phyloP scores from a whole-genome alignment of 306 rosid species.

The Canavalia gladiata region DNA sequence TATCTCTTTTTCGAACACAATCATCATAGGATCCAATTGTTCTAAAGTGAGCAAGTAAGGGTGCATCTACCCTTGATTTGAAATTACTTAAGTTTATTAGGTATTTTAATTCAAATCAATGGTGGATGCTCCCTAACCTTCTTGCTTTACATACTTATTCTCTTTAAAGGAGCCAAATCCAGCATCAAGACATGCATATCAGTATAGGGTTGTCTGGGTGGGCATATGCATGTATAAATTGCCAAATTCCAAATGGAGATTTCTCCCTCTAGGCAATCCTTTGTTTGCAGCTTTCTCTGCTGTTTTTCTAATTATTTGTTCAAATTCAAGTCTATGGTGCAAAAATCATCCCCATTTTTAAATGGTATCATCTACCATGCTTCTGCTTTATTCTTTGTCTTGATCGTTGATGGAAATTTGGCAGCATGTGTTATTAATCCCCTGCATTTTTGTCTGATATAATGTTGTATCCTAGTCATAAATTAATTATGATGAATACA shows the following conservation, averaged over 20 bases:
- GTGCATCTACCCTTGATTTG: too few species aligned
- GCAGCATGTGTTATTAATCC: constrained; percentile 28
- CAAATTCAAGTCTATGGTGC: constrained; percentile 13
- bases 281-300: constrained; percentile 13
- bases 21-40: neutral
- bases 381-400: constrained; percentile 21
- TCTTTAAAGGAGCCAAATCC: too few species aligned
- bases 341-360: constrained; percentile 36
- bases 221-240: constrained; percentile 39
- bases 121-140: too few species aligned
- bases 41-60: too few species aligned
- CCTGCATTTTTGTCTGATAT: neutral
- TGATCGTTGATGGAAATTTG: constrained; percentile 37
- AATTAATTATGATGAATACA: constrained; percentile 14
- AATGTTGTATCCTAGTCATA: constrained; percentile 23
- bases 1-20: constrained; percentile 20
- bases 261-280: constrained; percentile 16
- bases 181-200: neutral
- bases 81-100: too few species aligned
- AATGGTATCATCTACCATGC: neutral
- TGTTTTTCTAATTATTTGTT: constrained; percentile 41
- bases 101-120: too few species aligned
- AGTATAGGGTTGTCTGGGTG: neutral
- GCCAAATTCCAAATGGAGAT: constrained; percentile 28
- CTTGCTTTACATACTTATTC: too few species aligned